Conservation (phyloP, 202 grass and related monocot species). For the Zizania palustris region DNA sequence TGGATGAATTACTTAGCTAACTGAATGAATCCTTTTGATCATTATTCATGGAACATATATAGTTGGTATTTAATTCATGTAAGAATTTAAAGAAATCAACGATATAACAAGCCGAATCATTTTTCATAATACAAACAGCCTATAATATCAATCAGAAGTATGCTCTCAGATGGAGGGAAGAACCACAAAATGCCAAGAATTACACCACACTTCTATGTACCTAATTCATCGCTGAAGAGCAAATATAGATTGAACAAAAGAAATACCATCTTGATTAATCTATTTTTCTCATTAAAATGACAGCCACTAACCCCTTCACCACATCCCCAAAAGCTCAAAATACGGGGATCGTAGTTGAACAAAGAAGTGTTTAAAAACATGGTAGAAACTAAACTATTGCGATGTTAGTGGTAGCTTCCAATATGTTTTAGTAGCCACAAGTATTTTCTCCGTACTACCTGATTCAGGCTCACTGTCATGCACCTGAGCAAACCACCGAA, state of each 20-base stretch:
- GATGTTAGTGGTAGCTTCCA: slow-evolving; percentile 69
- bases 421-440: slow-evolving; percentile 78
- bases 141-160: slow-evolving; percentile 21
- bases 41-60: slow-evolving; percentile 7
- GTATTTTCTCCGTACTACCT: slow-evolving; percentile 65
- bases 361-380: slow-evolving; percentile 2
- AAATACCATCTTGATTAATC: slow-evolving; percentile 31
- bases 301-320: slow-evolving; percentile 12
- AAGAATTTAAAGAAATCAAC: background rate
- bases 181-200: slow-evolving; percentile 27
- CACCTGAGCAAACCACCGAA: slow-evolving; percentile 70
- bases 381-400: slow-evolving; percentile 32
- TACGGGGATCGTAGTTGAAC: background rate
- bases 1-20: background rate
- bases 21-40: background rate
- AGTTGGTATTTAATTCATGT: background rate
- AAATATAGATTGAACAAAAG: slow-evolving; percentile 22
- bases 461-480: slow-evolving; percentile 75
- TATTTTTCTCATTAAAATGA: slow-evolving; percentile 28
- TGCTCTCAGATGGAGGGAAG: slow-evolving; percentile 4
- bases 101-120: slow-evolving; percentile 4
- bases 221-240: slow-evolving; percentile 18
- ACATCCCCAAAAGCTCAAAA: slow-evolving; percentile 38
- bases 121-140: background rate
- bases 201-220: slow-evolving; percentile 9